Percentiles rank a stretch among this genome's conserved stretches.
Conservation (phyloP, 2,329 filamentous ascomycete genomes). For the Phoma sp. region DNA sequence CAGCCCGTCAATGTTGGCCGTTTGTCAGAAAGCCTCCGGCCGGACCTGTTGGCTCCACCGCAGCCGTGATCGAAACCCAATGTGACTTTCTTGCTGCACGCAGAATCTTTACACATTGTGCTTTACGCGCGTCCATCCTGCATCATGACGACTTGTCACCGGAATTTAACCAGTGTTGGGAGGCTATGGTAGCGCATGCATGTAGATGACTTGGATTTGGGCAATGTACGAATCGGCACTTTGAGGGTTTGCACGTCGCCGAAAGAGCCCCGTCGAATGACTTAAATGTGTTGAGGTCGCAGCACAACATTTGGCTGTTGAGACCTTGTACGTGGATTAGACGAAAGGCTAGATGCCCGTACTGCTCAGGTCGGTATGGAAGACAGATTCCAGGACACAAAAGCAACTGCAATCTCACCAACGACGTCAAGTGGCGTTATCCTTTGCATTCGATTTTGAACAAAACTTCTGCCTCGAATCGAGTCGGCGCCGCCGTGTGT, state of each 20-base stretch:
- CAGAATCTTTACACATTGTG: background rate
- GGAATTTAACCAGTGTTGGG: background rate
- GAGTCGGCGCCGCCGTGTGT: background rate
- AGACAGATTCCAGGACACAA: background rate
- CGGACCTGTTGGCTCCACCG: background rate
- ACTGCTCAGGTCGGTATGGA: background rate
- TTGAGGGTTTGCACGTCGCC: background rate
- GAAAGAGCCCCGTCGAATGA: background rate
- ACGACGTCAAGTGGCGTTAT: background rate
- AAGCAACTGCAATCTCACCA: background rate
- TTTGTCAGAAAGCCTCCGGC: slow-evolving; percentile 4
- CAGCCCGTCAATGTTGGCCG: slow-evolving; percentile 7
- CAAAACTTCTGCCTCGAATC: background rate
- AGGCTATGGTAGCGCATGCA: background rate
- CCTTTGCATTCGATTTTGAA: background rate
- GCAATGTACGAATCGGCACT: background rate
- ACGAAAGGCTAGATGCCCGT: background rate
- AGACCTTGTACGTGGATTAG: background rate
- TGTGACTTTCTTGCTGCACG: slow-evolving; percentile 1
- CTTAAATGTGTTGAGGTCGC: background rate
- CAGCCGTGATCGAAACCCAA: background rate
- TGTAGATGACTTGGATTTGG: background rate
- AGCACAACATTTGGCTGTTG: background rate
- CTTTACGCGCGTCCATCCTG: slow-evolving; percentile 16
- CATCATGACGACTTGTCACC: slow-evolving; percentile 11